Evolutionary conservation across 2,329 filamentous ascomycete species (phyloP).

Genomic region (Aspergillus pseudoglaucus): DNA sequence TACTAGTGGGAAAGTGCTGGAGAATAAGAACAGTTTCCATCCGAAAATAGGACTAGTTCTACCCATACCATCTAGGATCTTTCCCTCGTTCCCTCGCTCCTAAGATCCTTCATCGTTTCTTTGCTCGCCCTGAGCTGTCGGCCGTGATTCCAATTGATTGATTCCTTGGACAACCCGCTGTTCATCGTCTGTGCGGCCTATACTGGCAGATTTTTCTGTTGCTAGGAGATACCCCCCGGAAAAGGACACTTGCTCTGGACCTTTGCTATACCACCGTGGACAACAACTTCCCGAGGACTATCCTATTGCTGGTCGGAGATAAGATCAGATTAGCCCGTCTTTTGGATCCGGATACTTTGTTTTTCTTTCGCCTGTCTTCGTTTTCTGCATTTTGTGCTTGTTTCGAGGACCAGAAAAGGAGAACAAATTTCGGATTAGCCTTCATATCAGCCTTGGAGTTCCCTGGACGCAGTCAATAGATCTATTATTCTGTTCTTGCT

Average conservation of each 20-base stretch:
- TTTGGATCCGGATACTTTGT: constrained; percentile 5
- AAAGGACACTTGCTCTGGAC: not conserved
- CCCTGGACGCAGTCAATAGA: constrained; percentile 18
- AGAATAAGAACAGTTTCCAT: not conserved
- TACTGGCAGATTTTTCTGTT: not conserved
- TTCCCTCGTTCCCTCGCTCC: not conserved
- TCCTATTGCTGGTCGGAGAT: not conserved
- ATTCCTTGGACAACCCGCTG: not conserved
- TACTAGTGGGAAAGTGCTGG: not conserved
- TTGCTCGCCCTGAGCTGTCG: not conserved
- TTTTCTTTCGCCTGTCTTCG: constrained; percentile 7
- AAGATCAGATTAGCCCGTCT: not conserved
- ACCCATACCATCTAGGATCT: not conserved
- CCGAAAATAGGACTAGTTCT: not conserved
- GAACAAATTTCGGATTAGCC: constrained; percentile 14
- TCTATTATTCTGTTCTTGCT: constrained; percentile 20
- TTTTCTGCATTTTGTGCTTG: constrained; percentile 10
- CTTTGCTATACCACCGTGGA: not conserved
- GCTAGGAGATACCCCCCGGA: not conserved
- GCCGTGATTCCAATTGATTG: not conserved
- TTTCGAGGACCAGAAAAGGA: constrained; percentile 1
- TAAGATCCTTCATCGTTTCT: not conserved
- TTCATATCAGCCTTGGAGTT: constrained; percentile 15
- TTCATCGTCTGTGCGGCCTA: not conserved
- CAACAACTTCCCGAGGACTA: not conserved